phyloP scores from a whole-genome alignment of 805 yeast species.

The Isabelozyma heimii region DNA sequence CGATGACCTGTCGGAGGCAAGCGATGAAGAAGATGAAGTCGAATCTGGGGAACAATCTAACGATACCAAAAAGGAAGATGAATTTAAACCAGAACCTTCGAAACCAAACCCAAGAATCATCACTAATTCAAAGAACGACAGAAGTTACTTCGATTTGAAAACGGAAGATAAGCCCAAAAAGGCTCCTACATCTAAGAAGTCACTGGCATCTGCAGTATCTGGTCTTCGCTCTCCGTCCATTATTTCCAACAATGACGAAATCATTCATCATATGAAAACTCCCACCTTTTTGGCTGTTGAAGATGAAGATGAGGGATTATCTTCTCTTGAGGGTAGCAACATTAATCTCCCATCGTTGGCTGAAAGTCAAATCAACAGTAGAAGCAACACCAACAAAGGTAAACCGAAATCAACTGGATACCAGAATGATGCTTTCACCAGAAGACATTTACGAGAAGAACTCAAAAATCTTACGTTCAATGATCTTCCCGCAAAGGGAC shows the following conservation, averaged over 20 bases:
- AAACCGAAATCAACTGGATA: not conserved
- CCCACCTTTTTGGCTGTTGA: slow-evolving; percentile 31
- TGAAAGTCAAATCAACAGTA: not conserved
- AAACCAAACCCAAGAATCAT: slow-evolving; percentile 2
- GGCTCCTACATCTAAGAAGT: not conserved
- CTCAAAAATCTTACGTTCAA: slow-evolving; percentile 55
- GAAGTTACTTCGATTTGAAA: slow-evolving; percentile 7
- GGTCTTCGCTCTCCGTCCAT: slow-evolving; percentile 28
- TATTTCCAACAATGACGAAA: slow-evolving; percentile 33
- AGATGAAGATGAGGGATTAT: slow-evolving; percentile 14
- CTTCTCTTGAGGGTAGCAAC: slow-evolving; percentile 10
- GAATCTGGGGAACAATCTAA: slow-evolving; percentile 22
- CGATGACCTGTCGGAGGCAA: slow-evolving; percentile 10
- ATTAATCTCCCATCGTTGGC: slow-evolving; percentile 5
- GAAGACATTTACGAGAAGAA: slow-evolving; percentile 36
- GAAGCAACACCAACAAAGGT: not conserved
- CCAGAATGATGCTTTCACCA: slow-evolving; percentile 18
- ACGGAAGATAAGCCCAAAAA: slow-evolving; percentile 6
- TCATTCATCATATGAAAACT: slow-evolving; percentile 31
- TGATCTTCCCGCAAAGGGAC: slow-evolving; percentile 89
- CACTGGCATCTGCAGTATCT: not conserved
- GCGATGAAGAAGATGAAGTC: not conserved
- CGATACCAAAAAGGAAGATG: not conserved
- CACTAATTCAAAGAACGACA: slow-evolving; percentile 1
- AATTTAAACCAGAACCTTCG: not conserved